These are phyloP conservation scores for Tolypocladium capitatum DNA, from an alignment of 2,329 filamentous ascomycete species.

Conservation along the genomic window DNA sequence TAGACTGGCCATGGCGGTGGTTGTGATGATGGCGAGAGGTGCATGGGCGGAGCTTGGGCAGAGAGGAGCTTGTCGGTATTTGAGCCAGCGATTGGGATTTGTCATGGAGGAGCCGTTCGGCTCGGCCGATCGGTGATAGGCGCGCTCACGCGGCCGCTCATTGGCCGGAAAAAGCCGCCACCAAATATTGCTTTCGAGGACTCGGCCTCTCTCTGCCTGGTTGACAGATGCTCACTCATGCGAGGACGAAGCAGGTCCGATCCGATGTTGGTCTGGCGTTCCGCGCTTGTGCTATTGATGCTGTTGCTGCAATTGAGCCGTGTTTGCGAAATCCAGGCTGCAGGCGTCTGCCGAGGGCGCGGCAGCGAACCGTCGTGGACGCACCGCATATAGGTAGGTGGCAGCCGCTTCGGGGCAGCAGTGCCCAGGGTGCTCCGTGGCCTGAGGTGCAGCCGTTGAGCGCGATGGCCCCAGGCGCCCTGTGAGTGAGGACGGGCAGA, in stretches of 20 bases:
- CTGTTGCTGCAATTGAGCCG: too few species aligned
- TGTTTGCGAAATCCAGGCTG: not conserved
- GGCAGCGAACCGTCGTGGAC: not conserved
- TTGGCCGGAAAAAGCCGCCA: constrained; percentile 14
- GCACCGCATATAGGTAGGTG: not conserved
- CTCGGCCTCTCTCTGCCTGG: not conserved
- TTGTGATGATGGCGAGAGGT: constrained; percentile 10
- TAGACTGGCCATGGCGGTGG: constrained; percentile 44
- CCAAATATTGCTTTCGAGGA: not conserved
- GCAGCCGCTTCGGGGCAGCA: not conserved
- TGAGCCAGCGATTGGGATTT: constrained; percentile 12
- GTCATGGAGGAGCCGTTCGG: constrained; percentile 17
- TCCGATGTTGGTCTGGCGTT: not conserved
- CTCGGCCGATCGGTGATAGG: constrained; percentile 24
- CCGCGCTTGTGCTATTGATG: not conserved
- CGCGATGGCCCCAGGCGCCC: too few species aligned
- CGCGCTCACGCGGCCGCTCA: constrained; percentile 10
- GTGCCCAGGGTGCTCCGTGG: too few species aligned
- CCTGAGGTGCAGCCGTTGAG: too few species aligned
- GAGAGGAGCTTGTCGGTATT: constrained; percentile 9
- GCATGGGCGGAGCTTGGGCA: constrained; percentile 5
- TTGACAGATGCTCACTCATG: not conserved
- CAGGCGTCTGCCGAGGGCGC: not conserved
- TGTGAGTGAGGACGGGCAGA: too few species aligned
- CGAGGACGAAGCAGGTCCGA: not conserved